Evolutionary conservation across 805 yeast genomes (phyloP).

Genomic region (Ascoidea asiatica): DNA sequence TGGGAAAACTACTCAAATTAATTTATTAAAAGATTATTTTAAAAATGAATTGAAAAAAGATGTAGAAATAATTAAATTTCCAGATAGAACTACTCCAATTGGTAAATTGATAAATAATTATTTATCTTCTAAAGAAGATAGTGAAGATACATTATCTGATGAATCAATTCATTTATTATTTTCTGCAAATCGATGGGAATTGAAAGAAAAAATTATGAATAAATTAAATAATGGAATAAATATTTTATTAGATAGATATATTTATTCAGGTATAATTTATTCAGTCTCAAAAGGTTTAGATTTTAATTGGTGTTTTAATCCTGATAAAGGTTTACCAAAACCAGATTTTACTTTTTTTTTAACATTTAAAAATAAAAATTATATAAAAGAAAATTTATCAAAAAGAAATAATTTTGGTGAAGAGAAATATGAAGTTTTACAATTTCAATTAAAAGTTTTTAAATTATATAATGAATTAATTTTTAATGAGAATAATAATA

Average conservation of each 20-base stretch:
- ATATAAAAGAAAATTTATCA: constrained; percentile 21
- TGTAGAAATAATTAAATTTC: constrained; percentile 58
- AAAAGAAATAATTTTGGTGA: constrained; percentile 76
- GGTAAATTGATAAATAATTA: constrained; percentile 72
- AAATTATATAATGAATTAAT: neutral
- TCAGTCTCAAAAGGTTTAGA: constrained; percentile 73
- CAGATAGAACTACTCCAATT: constrained; percentile 67
- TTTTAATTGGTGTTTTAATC: constrained; percentile 63
- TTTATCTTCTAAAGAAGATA: constrained; percentile 31
- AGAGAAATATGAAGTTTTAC: constrained; percentile 75
- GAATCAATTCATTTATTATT: constrained; percentile 79
- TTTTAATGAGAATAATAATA: neutral
- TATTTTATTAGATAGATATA: constrained; percentile 74
- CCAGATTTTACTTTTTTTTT: constrained; percentile 81
- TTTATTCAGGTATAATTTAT: constrained; percentile 88
- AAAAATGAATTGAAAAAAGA: constrained; percentile 16
- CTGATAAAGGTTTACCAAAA: constrained; percentile 73
- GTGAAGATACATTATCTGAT: constrained; percentile 49
- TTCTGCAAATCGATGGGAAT: constrained; percentile 93
- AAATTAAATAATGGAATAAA: constrained; percentile 37
- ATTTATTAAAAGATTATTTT: constrained; percentile 21
- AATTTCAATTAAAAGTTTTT: constrained; percentile 66
- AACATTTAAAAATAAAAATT: constrained; percentile 36
- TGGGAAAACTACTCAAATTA: constrained; percentile 83
- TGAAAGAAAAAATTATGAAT: constrained; percentile 30